phyloP scores from a whole-genome alignment of 768 basidiomycete genomes.

The Kwoniella bestiolae region DNA sequence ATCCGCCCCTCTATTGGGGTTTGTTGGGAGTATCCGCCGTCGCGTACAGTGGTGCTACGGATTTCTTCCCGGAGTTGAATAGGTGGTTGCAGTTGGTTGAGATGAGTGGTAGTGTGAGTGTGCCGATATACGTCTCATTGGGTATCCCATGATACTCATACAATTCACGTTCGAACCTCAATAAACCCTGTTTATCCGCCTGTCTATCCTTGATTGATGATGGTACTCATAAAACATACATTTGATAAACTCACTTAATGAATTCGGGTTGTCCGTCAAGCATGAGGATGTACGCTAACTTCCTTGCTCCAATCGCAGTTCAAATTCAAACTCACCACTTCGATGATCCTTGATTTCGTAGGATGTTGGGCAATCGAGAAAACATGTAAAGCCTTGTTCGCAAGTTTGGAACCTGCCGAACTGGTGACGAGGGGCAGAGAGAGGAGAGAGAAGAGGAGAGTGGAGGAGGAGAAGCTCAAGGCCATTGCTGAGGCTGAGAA shows the following conservation, averaged over 20 bases:
- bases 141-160: not conserved
- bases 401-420: conserved; percentile 79
- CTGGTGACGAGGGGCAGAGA: conserved; percentile 85
- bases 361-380: conserved; percentile 86
- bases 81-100: conserved; percentile 96
- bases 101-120: conserved; percentile 75
- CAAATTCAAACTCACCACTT: conserved; percentile 72
- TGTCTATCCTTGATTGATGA: too few relatives aligned
- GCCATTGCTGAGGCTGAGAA: conserved; percentile 31
- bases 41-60: conserved; percentile 89
- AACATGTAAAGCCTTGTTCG: conserved; percentile 82
- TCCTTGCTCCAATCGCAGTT: conserved; percentile 65
- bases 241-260: too few relatives aligned
- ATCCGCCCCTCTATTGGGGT: conserved; percentile 89
- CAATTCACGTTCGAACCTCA: too few relatives aligned
- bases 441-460: conserved; percentile 68
- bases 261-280: not conserved
- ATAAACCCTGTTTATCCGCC: too few relatives aligned
- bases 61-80: conserved; percentile 93
- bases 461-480: conserved; percentile 59
- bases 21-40: conserved; percentile 85
- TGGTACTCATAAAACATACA: too few relatives aligned
- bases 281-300: not conserved
- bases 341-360: conserved; percentile 85
- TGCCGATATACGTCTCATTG: not conserved